Conservation (phyloP, 2,329 filamentous ascomycete genomes). For the Epichloe amarillans region DNA sequence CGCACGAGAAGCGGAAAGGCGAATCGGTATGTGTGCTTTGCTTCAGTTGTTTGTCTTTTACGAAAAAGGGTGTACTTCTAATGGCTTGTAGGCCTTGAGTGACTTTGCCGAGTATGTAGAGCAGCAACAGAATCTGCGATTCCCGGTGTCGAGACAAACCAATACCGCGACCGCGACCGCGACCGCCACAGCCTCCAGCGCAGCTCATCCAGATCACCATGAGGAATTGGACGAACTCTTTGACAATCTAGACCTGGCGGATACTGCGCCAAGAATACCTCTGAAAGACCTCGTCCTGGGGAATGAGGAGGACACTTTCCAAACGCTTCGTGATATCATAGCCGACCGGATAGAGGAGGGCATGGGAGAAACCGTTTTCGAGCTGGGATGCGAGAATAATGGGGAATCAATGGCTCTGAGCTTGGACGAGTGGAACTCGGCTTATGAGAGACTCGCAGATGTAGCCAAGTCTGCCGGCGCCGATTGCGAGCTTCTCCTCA, state of each 20-base stretch:
- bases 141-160: slow-evolving; percentile 27
- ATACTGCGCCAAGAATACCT: slow-evolving; percentile 52
- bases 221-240: slow-evolving; percentile 88
- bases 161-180: not conserved
- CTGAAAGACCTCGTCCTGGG: slow-evolving; percentile 67
- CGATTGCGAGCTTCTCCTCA: slow-evolving; percentile 71
- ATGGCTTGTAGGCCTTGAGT: slow-evolving; percentile 50
- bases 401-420: slow-evolving; percentile 72
- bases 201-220: slow-evolving; percentile 35
- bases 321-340: slow-evolving; percentile 52
- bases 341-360: slow-evolving; percentile 64
- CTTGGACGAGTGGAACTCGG: slow-evolving; percentile 60
- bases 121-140: slow-evolving; percentile 70
- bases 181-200: slow-evolving; percentile 11
- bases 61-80: not conserved
- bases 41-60: not conserved
- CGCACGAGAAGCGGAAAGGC: slow-evolving; percentile 72
- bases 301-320: slow-evolving; percentile 44
- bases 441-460: slow-evolving; percentile 50
- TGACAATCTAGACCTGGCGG: slow-evolving; percentile 70
- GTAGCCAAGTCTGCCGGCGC: slow-evolving; percentile 54
- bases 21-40: slow-evolving; percentile 52
- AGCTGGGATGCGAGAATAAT: slow-evolving; percentile 81
- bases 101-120: slow-evolving; percentile 98
- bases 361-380: slow-evolving; percentile 79